Evolutionary conservation across 208 protist species (phyloP).

Genomic region (Trypanosoma cruzi): DNA sequence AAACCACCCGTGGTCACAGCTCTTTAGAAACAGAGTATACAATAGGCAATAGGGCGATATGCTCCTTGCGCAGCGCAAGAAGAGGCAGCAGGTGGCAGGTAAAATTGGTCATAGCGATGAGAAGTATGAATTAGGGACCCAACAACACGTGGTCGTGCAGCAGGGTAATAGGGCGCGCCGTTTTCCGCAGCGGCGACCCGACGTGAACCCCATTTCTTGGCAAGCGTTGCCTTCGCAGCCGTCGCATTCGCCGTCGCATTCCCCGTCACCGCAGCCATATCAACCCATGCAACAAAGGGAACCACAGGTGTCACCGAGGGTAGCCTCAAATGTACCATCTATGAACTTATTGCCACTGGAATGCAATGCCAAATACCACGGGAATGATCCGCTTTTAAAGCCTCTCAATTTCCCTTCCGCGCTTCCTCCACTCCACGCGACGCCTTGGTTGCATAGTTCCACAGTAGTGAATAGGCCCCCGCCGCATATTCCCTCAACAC

Average conservation of each 20-base stretch:
- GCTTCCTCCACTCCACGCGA: conserved; percentile 2
- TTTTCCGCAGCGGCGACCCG: neutral
- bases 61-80: conserved; percentile 54
- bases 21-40: too few relatives aligned
- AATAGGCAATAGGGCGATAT: conserved; percentile 23
- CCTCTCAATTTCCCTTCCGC: conserved; percentile 6
- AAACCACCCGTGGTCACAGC: too few relatives aligned
- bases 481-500: neutral
- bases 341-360: neutral
- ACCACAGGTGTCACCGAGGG: neutral
- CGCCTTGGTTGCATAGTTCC: neutral
- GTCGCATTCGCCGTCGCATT: conserved; percentile 22
- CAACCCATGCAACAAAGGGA: neutral
- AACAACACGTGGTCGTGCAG: conserved; percentile 19
- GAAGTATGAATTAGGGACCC: conserved; percentile 60
- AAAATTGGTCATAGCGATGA: conserved; percentile 89
- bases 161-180: neutral
- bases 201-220: conserved; percentile 6
- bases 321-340: neutral
- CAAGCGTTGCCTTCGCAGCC: neutral
- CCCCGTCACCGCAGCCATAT: neutral
- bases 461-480: conserved; percentile 5
- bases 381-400: neutral
- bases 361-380: neutral
- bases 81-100: conserved; percentile 63